These are phyloP conservation scores for Metschnikowia peoriensis DNA, from an alignment of 805 yeast genomes.

Conservation along the genomic window DNA sequence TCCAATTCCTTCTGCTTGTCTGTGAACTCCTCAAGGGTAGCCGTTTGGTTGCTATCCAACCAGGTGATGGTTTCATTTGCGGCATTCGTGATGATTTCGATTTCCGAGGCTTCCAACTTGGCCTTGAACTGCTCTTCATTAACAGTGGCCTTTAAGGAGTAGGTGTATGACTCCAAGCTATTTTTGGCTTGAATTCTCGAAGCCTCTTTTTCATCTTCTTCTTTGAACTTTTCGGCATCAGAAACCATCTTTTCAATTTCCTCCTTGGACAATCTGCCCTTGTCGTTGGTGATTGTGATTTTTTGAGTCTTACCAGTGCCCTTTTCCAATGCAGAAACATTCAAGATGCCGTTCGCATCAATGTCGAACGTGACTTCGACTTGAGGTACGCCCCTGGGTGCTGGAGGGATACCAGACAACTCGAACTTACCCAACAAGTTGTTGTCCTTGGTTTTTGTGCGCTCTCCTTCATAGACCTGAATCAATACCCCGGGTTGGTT, in stretches of 20 bases:
- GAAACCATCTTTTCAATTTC: constrained; percentile 97
- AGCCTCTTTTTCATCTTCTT: constrained; percentile 82
- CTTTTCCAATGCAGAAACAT: constrained; percentile 85
- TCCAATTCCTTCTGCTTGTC: constrained; percentile 44
- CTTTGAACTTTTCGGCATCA: constrained; percentile 93
- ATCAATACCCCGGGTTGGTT: constrained; percentile 94
- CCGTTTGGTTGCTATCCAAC: constrained; percentile 40
- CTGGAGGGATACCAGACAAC: constrained; percentile 83
- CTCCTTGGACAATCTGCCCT: constrained; percentile 90
- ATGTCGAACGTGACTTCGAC: constrained; percentile 86
- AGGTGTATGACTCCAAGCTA: constrained; percentile 84
- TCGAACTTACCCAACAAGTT: constrained; percentile 85
- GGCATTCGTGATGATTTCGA: constrained; percentile 13
- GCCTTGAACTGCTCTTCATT: constrained; percentile 28
- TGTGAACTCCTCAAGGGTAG: constrained; percentile 40
- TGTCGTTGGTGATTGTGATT: constrained; percentile 88
- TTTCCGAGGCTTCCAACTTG: constrained; percentile 13
- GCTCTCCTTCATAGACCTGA: constrained; percentile 95
- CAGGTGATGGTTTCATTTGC: constrained; percentile 22
- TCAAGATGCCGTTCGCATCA: constrained; percentile 84
- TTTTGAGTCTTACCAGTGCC: constrained; percentile 92
- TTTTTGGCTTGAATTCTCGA: constrained; percentile 87
- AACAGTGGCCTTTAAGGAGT: constrained; percentile 72
- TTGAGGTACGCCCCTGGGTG: constrained; percentile 91
- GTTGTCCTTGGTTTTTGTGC: constrained; percentile 92